A percentile compares a stretch with the other conserved stretches of the same genome.
Evolutionary conservation across 306 rosid species (phyloP).

Genomic region (Sicyos edulis): DNA sequence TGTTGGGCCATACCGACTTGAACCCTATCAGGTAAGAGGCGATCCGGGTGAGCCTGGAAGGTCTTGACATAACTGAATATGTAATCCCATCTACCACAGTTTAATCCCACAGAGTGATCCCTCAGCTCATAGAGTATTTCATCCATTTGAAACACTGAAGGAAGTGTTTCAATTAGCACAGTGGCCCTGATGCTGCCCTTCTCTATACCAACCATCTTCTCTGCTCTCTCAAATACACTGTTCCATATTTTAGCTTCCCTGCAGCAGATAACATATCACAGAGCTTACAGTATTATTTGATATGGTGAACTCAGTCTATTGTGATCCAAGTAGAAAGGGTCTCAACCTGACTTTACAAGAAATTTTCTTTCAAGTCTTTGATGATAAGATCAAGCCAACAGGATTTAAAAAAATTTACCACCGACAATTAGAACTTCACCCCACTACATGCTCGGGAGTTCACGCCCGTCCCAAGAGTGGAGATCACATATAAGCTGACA

Average conservation of each 20-base stretch:
- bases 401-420: too few species aligned
- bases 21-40: constrained; percentile 73
- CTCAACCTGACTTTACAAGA: background rate
- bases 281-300: background rate
- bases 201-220: constrained; percentile 63
- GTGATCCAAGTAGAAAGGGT: background rate
- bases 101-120: constrained; percentile 76
- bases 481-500: too few species aligned
- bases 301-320: background rate
- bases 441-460: too few species aligned
- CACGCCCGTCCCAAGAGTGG: too few species aligned
- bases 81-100: constrained; percentile 97
- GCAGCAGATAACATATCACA: constrained; percentile 23
- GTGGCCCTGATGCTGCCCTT: constrained; percentile 90
- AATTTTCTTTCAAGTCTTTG: background rate
- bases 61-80: constrained; percentile 93
- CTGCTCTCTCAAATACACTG: constrained; percentile 77
- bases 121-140: constrained; percentile 84
- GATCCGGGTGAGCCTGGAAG: constrained; percentile 72
- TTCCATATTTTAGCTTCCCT: constrained; percentile 95
- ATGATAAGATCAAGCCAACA: background rate
- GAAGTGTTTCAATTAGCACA: constrained; percentile 83
- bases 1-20: constrained; percentile 86
- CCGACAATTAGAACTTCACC: too few species aligned
- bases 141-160: constrained; percentile 88